Evolutionary conservation across 805 yeast genomes (phyloP), one percentile per base, ranked within the genome.

Genomic region (Ogataea glucozyma): DNA sequence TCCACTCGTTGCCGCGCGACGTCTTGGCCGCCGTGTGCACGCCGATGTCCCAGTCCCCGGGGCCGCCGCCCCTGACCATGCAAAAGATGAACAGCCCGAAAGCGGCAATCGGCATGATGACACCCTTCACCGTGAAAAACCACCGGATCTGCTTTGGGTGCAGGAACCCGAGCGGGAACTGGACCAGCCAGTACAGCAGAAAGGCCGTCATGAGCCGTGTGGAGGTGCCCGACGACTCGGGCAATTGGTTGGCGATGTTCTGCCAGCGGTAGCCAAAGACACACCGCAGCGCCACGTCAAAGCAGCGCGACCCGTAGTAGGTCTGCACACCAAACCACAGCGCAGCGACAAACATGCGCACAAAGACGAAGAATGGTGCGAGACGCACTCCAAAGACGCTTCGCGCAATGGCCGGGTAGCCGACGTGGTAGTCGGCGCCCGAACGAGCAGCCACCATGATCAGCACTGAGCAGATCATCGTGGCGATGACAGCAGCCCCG

Each of bases 291-390:
- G 62, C 44, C 31, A 62, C 65, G 35, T 63, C 62, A 27, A 65
- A 53, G 29, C 67, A 66, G 43, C 63, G 60, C 9, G 71, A 67
- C 36, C 67, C 67, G 37, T 60, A 61, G 52, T 61, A 61, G 6
- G 70, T 61, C 45, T 65, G 63, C 34, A 65, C 67, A 14, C 72
- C 72, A 51, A 63, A 69, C 67, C 72, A 64, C 27, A 69, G 62
- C 24, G 62, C 58, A 16, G 69, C 67, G 2, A 65, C 60, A 29
- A 65, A 58, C 40, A 66, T 57, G 37, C 72, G 57, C 29, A 68
- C 63, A 31, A 66, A 54, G 24, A 67, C 62, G 24, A 65, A 66
- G 24, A 67, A 57, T 27, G 51, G 53, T 8, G 66, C 61, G 9
- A 69, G 65, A 22, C 58, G 48, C 32, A 67, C 62, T 9, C 73